Conservation (phyloP, 345 rosid species). For the Aquilaria yunnanensis region DNA sequence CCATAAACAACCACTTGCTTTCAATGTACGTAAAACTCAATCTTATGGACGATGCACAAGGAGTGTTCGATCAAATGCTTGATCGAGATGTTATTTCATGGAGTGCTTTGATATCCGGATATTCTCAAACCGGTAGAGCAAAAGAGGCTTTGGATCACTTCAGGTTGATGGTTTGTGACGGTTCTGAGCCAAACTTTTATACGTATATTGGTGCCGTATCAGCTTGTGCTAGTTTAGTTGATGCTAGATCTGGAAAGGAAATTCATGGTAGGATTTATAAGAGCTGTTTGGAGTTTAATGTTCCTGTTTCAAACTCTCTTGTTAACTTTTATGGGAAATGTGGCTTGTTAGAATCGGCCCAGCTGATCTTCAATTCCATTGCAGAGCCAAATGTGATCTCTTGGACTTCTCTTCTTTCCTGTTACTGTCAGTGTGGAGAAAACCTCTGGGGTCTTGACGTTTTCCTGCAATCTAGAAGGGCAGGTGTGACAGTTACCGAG, state of each 20-base stretch:
- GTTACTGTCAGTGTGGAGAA: slow-evolving; percentile 24
- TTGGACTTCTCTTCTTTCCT: slow-evolving; percentile 28
- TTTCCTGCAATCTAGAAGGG: slow-evolving; percentile 15
- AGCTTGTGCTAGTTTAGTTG: slow-evolving; percentile 21
- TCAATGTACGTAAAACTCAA: slow-evolving; percentile 18
- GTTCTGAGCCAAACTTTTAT: slow-evolving; percentile 19
- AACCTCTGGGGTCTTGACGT: slow-evolving; percentile 14
- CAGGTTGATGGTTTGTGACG: slow-evolving; percentile 15
- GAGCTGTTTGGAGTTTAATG: slow-evolving; percentile 21
- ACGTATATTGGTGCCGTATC: slow-evolving; percentile 21
- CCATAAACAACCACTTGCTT: slow-evolving; percentile 21
- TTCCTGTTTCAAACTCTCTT: slow-evolving; percentile 22
- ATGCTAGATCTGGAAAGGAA: slow-evolving; percentile 25
- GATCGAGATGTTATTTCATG: slow-evolving; percentile 21
- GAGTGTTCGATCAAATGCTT: slow-evolving; percentile 21
- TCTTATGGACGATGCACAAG: slow-evolving; percentile 16
- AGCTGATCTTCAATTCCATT: slow-evolving; percentile 16
- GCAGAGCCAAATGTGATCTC: slow-evolving; percentile 20
- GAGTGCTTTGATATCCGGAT: slow-evolving; percentile 25
- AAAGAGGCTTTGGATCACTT: slow-evolving; percentile 11
- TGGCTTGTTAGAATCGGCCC: slow-evolving; percentile 22
- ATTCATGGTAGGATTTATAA: slow-evolving; percentile 23
- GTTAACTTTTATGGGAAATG: slow-evolving; percentile 33
- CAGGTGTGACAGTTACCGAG: slow-evolving; percentile 20
- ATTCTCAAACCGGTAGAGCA: slow-evolving; percentile 19